Base-by-base conservation (phyloP, 768 basidiomycete species). In the Infundibulicybe gibba region DNA sequence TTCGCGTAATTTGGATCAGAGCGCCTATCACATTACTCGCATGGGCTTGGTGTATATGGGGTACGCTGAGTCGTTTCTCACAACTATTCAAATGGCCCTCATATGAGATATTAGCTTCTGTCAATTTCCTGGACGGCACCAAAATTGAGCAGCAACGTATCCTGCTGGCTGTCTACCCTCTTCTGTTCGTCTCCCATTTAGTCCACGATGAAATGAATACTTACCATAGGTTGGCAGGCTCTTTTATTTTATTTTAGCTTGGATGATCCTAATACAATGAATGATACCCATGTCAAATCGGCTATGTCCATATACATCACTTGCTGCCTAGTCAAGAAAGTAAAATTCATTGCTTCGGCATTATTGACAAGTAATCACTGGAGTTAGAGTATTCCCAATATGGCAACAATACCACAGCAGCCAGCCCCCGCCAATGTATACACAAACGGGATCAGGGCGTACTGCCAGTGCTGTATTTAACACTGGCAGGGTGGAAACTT, bases 21-120 rank as follows among this genome's bases (percentile, higher is more conserved):
- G 85, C 84, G 25, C 95, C 95, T 9, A 65, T 98, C 25, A 87
- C 93, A 39, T 63, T 95, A 20, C 74, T 84, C 15, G 88, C 91
- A 11, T 95, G 93, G 87, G 93, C 77, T 32, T 98, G 95, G 95
- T 91, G 86, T 63, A 88, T 97, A 48, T 98, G 94, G 93, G 95
- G 94, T 97, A 59, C 49, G 80, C 64, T 19, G 37, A 9, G 9
- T 37, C 10, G 1, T 6, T 17, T n/a, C 32, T 35, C 31, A 40
- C 11, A 15, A 49, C 31, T 16, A 33, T 41, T 16, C 12, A 6
- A n/a, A 25, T 44, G 8, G 3, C 11, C 11, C 31, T 35, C 33
- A 41, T 41, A 21, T 35, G 20, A 47, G 20, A 14, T 37, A 43
- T 9, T 42, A 97, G 94, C 94, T 2, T 88, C 93, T 15, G 86